Base-by-base conservation (phyloP, 805 yeast genomes). In the Myxozyma geophila region DNA sequence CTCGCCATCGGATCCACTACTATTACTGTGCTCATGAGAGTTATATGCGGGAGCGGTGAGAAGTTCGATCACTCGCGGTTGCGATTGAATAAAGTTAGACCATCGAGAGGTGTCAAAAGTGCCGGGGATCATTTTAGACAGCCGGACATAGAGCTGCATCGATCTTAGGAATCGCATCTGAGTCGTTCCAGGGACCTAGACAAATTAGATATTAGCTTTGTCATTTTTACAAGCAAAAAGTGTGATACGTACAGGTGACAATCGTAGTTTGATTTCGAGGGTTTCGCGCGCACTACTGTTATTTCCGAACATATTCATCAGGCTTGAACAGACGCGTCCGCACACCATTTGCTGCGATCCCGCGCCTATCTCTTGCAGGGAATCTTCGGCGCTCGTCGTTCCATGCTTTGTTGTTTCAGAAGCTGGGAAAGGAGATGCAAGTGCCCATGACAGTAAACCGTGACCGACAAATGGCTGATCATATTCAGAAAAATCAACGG, bases 391-490 rank as follows among this genome's bases (percentile, higher is more conserved):
- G 10, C 54, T 44, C 46, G 17, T 17, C 9, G 59, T n/a, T n/a
- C n/a, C 44, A 13, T 15, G 1, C 23, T 37, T 52, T 13, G 47
- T 4, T 49, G 28, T 15, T 9, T 54, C n/a, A 8, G 59, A 17
- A 5, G 28, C 33, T 43, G 63, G 17, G 6, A 64, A 51, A 1
- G 62, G 9, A 9, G 60, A 37, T 10, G 66, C 55, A 39, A 68
- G 51, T 8, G 63, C 70, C 61, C 70, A 70, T 7, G 77, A 73
- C 12, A 79, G 69, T 61, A 72, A 63, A 13, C 81, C 81, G 64
- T 79, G 80, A 33, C 80, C 79, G 52, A 77, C 78, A 39, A 75
- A 64, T 12, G 81, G 81, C 50, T 66, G 63, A 53, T 70, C 79
- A 17, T 70, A 72, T 60, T 78, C 81, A 12, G 77, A 70, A 62